These are phyloP conservation scores for Tylopilus sp. DNA, from an alignment of 1,284 basidiomycete genomes.

Conservation along the genomic window DNA sequence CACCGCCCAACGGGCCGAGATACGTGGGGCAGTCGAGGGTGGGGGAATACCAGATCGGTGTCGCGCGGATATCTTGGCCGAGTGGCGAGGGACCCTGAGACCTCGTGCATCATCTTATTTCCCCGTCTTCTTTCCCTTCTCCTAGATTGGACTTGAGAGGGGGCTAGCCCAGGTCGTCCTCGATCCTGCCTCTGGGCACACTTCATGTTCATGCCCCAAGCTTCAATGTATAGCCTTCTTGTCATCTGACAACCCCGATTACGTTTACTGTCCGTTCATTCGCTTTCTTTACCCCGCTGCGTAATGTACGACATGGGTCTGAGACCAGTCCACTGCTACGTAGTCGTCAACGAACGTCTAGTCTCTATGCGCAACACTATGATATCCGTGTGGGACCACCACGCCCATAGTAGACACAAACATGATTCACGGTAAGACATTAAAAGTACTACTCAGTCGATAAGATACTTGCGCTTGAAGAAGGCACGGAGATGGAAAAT, in stretches of 20 bases:
- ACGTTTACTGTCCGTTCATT: background rate
- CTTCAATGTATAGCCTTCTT: background rate
- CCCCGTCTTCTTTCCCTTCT: background rate
- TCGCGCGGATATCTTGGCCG: slow-evolving; percentile 29
- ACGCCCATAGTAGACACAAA: slow-evolving; percentile 2
- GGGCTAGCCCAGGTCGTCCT: background rate
- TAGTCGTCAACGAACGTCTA: background rate
- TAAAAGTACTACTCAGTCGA: slow-evolving; percentile 56
- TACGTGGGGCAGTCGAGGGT: slow-evolving; percentile 13
- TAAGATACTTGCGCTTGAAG: slow-evolving; percentile 97
- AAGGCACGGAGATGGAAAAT: slow-evolving; percentile 89
- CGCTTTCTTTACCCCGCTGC: background rate
- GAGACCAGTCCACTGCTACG: background rate
- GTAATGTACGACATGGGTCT: slow-evolving; percentile 13
- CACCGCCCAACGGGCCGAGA: background rate
- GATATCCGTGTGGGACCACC: background rate
- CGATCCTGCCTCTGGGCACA: background rate
- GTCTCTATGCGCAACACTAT: background rate
- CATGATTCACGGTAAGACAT: slow-evolving; percentile 6
- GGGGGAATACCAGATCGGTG: slow-evolving; percentile 34
- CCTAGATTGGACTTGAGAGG: background rate
- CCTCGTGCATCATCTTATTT: background rate
- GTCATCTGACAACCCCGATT: background rate
- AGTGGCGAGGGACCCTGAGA: slow-evolving; percentile 10
- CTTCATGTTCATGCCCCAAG: background rate